Base-by-base conservation (phyloP, 441 rosid genomes). In the Hura crepitans region DNA sequence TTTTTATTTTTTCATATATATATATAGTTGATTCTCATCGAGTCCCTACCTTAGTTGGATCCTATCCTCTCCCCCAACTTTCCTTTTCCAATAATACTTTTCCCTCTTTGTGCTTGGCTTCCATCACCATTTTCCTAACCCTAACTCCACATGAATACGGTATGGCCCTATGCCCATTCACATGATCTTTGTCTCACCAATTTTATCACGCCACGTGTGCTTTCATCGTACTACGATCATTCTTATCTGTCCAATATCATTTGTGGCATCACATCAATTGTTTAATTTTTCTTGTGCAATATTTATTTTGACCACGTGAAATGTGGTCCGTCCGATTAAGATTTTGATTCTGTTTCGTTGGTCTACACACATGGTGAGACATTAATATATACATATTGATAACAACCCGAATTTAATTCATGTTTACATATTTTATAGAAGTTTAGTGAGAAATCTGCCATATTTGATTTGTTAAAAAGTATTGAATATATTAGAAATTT, bases 81-180 rank as follows among this genome's bases (percentile, higher is more conserved):
- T 53, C 63, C 25, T 43, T 33, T 33, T 0, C 53, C 77, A 75
- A 81, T 79, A 71, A 81, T 71, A 60, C 69, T 27, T 22, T 62
- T 50, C 3, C 31, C 22, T 51, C 22, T 42, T 15, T 22, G 0
- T 49, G 37, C 58, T 67, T 63, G 68, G 60, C 62, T 69, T 55
- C 70, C 37, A 73, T 60, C 47, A 60, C 66, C 70, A 37, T 62
- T 70, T 39, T 33, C 49, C 54, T 31, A 14, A 27, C 39, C 75
- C 72, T 23, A 25, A 31, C 68, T 46, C 68, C 82, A 80, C 85
- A 72, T 76, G 76, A 59, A 27, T 35, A 31, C 43, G 47, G 76
- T 18, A 82, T 80, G 83, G 82, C 64, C 75, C 67, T 12, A 74
- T 80, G 84, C 79, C 63, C 80, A 72, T 75, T 69, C 74, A 78